Conservation (phyloP, 345 rosid genomes). For the Citrus medica region DNA sequence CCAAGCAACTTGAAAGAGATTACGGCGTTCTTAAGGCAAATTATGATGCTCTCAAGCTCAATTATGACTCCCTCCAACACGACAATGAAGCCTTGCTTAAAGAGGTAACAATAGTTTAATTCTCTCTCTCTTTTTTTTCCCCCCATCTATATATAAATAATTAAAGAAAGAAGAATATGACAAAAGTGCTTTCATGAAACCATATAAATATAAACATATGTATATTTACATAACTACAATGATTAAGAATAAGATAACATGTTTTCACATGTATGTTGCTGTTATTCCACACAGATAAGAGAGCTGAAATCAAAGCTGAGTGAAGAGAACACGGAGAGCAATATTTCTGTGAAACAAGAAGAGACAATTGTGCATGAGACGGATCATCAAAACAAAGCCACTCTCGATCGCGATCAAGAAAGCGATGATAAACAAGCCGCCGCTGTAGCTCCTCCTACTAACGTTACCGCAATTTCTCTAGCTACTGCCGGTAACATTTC, state of each 20-base stretch:
- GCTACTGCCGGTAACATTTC: neutral
- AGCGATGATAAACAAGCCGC: slow-evolving; percentile 3
- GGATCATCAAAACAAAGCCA: slow-evolving; percentile 13
- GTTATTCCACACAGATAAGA: slow-evolving; percentile 44
- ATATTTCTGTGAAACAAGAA: slow-evolving; percentile 65
- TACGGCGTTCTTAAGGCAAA: slow-evolving; percentile 53
- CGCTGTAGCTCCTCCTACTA: slow-evolving; percentile 20
- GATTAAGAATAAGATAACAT: too few species aligned
- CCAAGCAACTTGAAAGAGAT: slow-evolving; percentile 75
- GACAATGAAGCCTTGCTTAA: slow-evolving; percentile 77
- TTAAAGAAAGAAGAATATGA: neutral
- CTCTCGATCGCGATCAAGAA: slow-evolving; percentile 7
- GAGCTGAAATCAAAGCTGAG: slow-evolving; percentile 70
- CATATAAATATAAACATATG: neutral
- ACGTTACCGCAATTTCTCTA: slow-evolving; percentile 5
- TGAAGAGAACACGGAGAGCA: slow-evolving; percentile 56
- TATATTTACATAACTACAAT: too few species aligned
- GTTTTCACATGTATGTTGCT: too few species aligned
- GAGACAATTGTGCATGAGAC: slow-evolving; percentile 32
- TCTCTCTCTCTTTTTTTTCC: neutral
- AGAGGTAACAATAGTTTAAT: slow-evolving; percentile 45
- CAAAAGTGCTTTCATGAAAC: neutral
- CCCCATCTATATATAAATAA: too few species aligned
- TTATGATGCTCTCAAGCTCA: slow-evolving; percentile 56
- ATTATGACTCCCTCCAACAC: slow-evolving; percentile 60